Conservation (phyloP, 192 early-diverging fungal genomes). For the Entophlyctis luteolus region DNA sequence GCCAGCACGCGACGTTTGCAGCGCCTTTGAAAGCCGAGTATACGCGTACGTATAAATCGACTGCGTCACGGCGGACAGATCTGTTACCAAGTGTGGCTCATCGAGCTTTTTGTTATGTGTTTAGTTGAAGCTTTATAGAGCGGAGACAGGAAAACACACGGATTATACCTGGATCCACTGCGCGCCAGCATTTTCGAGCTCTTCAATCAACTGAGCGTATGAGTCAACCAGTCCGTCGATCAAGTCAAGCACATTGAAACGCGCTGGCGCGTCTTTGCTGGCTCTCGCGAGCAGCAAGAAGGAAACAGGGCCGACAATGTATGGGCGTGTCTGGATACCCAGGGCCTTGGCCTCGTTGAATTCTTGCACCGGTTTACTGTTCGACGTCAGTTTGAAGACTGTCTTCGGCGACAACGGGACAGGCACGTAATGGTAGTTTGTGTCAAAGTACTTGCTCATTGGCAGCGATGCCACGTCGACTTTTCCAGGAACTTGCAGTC, state of each 20-base stretch:
- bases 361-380: conserved; percentile 74
- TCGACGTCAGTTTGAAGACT: conserved; percentile 74
- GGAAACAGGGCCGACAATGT: conserved; percentile 86
- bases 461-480: conserved; percentile 92
- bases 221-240: conserved; percentile 73
- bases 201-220: conserved; percentile 71
- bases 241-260: conserved; percentile 71
- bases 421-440: conserved; percentile 80
- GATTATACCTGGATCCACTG: conserved; percentile 65
- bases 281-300: conserved; percentile 84
- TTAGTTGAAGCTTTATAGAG: too few relatives aligned
- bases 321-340: conserved; percentile 88
- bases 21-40: conserved; percentile 50
- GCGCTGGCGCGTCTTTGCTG: conserved; percentile 49
- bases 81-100: conserved; percentile 72
- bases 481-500: conserved; percentile 70
- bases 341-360: conserved; percentile 87
- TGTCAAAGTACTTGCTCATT: conserved; percentile 99
- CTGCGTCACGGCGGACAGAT: conserved; percentile 50
- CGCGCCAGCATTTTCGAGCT: conserved; percentile 73
- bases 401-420: conserved; percentile 29
- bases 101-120: conserved; percentile 48
- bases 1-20: conserved; percentile 20
- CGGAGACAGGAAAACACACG: not conserved
- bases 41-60: conserved; percentile 63